A percentile compares a stretch with the other conserved stretches of the same genome.
These are phyloP conservation scores for Rhodosporidiobolus odoratus DNA, from an alignment of 768 basidiomycete genomes.

Conservation along the genomic window DNA sequence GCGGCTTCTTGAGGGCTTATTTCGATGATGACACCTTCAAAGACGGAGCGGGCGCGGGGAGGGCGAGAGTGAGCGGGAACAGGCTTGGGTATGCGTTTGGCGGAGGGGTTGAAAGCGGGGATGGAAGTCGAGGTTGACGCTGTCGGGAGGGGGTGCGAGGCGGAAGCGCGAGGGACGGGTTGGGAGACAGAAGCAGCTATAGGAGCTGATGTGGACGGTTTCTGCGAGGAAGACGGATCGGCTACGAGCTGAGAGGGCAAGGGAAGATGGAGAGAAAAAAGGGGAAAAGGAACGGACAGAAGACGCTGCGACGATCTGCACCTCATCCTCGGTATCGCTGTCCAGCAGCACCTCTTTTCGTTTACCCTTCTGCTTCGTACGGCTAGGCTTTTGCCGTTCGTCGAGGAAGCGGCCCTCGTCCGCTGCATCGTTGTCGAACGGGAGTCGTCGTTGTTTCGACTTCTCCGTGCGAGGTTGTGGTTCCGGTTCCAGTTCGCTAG, in stretches of 20 bases:
- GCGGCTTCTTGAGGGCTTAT: background rate
- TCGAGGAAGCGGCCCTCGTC: background rate
- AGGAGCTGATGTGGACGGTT: no score
- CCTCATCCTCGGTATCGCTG: background rate
- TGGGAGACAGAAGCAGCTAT: background rate
- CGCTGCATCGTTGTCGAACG: background rate
- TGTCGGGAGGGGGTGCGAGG: background rate
- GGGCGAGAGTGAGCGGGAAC: background rate
- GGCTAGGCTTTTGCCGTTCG: background rate
- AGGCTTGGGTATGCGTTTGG: background rate
- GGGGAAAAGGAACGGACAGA: background rate
- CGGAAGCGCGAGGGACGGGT: background rate
- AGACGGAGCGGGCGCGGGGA: background rate
- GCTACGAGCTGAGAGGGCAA: no score
- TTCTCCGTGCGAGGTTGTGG: background rate
- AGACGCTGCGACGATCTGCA: background rate
- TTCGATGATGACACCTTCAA: conserved; percentile 13
- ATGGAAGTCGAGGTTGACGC: background rate
- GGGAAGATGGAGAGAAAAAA: background rate
- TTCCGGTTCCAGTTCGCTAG: background rate
- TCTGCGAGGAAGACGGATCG: background rate
- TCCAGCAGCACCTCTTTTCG: background rate
- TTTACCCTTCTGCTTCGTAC: background rate
- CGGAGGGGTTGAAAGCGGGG: background rate
- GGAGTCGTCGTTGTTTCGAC: background rate